Evolutionary conservation across 1,284 basidiomycete genomes (phyloP).

Genomic region (Rhodotorula sp.): DNA sequence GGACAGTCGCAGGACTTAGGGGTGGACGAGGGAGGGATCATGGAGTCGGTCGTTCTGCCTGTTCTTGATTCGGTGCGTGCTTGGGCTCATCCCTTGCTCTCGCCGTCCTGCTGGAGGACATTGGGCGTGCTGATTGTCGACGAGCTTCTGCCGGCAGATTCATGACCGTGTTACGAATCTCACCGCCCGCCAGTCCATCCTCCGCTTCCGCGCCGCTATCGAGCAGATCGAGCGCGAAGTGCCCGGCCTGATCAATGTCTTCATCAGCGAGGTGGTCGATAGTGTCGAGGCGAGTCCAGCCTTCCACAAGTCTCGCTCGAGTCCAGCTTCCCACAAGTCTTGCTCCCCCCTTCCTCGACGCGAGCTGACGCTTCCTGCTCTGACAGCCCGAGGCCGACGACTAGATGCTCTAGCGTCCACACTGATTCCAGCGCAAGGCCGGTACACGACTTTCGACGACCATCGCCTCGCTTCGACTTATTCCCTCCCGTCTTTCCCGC

Average conservation of each 20-base stretch:
- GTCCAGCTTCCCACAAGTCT: neutral
- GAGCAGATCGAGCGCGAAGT: constrained; percentile 80
- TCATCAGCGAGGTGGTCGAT: constrained; percentile 55
- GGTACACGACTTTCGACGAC: too few species aligned
- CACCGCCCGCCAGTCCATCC: constrained; percentile 78
- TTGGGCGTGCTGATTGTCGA: too few species aligned
- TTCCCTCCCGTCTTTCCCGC: too few species aligned
- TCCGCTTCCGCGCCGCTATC: constrained; percentile 80
- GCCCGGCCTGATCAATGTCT: constrained; percentile 52
- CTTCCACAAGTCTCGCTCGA: neutral
- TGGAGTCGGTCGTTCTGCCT: constrained; percentile 90
- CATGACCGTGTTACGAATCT: constrained; percentile 83
- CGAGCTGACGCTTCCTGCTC: neutral
- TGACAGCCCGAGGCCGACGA: too few species aligned
- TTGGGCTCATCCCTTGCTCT: neutral
- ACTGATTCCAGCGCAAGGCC: too few species aligned
- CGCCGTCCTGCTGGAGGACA: fast-evolving
- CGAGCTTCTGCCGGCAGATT: constrained; percentile 56
- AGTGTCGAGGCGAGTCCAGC: constrained; percentile 29
- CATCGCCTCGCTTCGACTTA: too few species aligned
- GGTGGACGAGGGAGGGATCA: constrained; percentile 75
- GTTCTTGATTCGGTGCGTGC: constrained; percentile 80
- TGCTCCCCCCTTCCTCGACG: neutral
- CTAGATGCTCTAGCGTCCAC: too few species aligned
- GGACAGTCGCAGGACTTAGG: constrained; percentile 56